Evolutionary conservation across 2,329 filamentous ascomycete species (phyloP), one percentile per base, ranked within the genome.

Genomic region (Fusarium sp.): DNA sequence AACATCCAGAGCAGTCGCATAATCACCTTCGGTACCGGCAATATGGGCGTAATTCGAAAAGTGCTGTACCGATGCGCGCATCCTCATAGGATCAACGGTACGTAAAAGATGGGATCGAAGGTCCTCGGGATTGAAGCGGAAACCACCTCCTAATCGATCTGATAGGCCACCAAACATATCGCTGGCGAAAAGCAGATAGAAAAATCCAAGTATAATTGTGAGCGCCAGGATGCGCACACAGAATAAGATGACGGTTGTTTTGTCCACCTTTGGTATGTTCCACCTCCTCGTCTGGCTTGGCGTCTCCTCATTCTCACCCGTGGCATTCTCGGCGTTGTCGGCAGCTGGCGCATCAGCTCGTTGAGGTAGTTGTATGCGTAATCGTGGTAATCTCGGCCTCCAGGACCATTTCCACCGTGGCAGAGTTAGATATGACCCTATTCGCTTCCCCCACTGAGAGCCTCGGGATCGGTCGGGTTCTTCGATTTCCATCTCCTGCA

Each of bases 1-100:
- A 59, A 98, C 89, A 84, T 95, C 97, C 83, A 93, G 88, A 11
- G 93, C 95, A 59, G 97, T 86, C 48, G 92, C 93, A 76, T 92
- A 94, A 82, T 97, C 95, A 50, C 96, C 96, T 82, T 97, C 92
- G 6, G 94, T 97, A n/a, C 96, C 96, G 4, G 94, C 96, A 69
- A 98, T 87, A 80, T 98, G 96, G 68, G 96, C 93, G 78, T 93
- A 97, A 60, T 88, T 88, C 7, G 94, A 95, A 69, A 95, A 90
- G 77, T 95, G 92, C 76, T 88, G 85, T 65, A 97, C 83, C 63
- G 93, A 92, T 42, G 93, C 90, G 70, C 90, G 88, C 79, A 96
- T 92, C 54, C 87, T 86, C 64, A 86, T 85, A 59, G 89, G 85
- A 76, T 97, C 91, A 71, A 97, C 88, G 74, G 89, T 90, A 52